Conservation (phyloP, 2,329 filamentous ascomycete species). For the Aaosphaeria arxii region DNA sequence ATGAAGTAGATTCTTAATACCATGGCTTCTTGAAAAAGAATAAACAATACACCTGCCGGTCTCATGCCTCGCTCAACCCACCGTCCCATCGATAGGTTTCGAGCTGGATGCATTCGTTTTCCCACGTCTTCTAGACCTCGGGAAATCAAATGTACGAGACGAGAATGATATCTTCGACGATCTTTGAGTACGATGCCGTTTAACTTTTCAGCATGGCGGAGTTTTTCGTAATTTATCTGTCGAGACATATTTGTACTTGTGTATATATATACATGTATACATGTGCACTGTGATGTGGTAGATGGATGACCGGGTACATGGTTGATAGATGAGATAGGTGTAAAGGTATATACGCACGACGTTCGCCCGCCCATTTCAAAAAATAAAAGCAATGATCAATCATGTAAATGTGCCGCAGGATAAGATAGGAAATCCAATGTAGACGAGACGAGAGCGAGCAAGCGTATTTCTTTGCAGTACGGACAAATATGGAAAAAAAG, state of each 20-base stretch:
- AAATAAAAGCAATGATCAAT: too few species aligned
- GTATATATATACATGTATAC: background rate
- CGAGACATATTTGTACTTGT: conserved; percentile 22
- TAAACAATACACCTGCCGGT: conserved; percentile 7
- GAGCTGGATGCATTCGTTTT: conserved; percentile 35
- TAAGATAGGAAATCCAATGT: too few species aligned
- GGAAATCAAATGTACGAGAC: conserved; percentile 30
- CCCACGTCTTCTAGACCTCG: background rate
- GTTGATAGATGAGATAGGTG: too few species aligned
- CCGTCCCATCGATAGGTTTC: conserved; percentile 30
- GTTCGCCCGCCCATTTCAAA: too few species aligned
- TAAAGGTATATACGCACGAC: too few species aligned
- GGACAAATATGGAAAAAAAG: too few species aligned
- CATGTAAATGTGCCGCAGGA: too few species aligned
- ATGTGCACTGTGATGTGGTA: background rate
- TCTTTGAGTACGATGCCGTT: conserved; percentile 40
- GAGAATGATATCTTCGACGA: conserved; percentile 32
- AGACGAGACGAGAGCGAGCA: too few species aligned
- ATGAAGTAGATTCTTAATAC: too few species aligned
- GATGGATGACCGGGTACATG: too few species aligned
- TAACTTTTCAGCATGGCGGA: conserved; percentile 21
- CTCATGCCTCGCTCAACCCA: conserved; percentile 40
- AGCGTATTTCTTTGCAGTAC: too few species aligned
- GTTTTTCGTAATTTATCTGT: conserved; percentile 39
- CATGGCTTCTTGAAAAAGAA: too few species aligned